Percentiles rank a stretch among this genome's conserved stretches.
These are phyloP conservation scores for Chalaropsis thielavioides DNA, from an alignment of 2,329 filamentous ascomycete species.

Conservation along the genomic window DNA sequence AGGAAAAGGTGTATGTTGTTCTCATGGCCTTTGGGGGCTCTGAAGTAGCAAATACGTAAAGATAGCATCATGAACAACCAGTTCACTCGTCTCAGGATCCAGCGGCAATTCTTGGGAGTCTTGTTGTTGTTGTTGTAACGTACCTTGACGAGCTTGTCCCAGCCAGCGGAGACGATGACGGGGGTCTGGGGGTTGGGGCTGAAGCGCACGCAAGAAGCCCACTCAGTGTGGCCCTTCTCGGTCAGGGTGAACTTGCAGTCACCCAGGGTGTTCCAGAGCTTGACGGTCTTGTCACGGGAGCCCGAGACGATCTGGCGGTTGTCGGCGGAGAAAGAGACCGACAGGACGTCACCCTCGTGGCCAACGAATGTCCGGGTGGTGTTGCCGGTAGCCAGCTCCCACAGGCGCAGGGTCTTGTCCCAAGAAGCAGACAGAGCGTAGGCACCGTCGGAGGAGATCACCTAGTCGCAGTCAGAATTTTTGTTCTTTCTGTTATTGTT, in stretches of 20 bases:
- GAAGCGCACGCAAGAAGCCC: conserved; percentile 99
- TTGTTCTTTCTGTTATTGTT: conserved; percentile 1
- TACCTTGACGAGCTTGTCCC: conserved; percentile 99
- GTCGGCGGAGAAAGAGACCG: conserved; percentile 99
- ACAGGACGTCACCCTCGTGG: conserved; percentile 98
- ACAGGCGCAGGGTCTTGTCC: conserved; percentile 99
- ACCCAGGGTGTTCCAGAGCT: conserved; percentile 99
- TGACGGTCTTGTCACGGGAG: conserved; percentile 96
- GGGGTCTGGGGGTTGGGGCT: conserved; percentile 99
- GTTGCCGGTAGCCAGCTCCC: conserved; percentile 93
- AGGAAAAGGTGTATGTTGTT: conserved; percentile 87
- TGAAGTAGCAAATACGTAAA: conserved; percentile 99
- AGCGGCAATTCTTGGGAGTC: conserved; percentile 6
- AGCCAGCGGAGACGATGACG: conserved; percentile 94
- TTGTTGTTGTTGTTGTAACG: conserved; percentile 28
- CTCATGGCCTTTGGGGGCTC: conserved; percentile 87
- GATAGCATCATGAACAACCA: conserved; percentile 65
- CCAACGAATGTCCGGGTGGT: conserved; percentile 98
- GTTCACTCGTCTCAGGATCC: background rate
- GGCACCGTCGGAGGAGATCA: conserved; percentile 98
- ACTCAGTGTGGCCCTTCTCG: conserved; percentile 99
- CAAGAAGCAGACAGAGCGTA: conserved; percentile 98
- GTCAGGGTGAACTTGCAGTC: conserved; percentile 99
- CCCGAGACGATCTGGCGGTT: conserved; percentile 99
- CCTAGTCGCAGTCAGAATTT: conserved; percentile 35